Evolutionary conservation across 1,139 yeast species (phyloP).

Genomic region (Debaryomyces robertsiae): DNA sequence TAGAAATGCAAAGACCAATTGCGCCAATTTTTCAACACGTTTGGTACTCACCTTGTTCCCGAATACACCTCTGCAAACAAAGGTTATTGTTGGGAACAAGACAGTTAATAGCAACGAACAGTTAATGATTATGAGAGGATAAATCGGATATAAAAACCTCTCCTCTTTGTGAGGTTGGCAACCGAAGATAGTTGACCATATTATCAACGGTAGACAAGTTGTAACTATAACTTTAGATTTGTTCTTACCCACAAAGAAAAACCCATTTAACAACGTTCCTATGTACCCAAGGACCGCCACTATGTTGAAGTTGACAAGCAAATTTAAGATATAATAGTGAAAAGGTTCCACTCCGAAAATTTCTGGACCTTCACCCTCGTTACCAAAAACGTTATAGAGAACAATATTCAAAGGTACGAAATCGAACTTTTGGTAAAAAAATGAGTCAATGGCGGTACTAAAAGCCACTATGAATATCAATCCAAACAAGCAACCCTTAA

Average conservation of each 20-base stretch:
- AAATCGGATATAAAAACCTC: slow-evolving; percentile 83
- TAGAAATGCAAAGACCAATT: slow-evolving; percentile 15
- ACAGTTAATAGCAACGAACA: slow-evolving; percentile 58
- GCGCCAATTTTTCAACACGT: slow-evolving; percentile 8
- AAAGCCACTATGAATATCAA: slow-evolving; percentile 30
- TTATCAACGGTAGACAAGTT: slow-evolving; percentile 38
- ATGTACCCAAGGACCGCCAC: slow-evolving; percentile 48
- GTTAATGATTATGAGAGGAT: slow-evolving; percentile 64
- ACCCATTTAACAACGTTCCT: slow-evolving; percentile 34
- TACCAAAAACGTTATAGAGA: slow-evolving; percentile 76
- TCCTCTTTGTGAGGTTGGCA: slow-evolving; percentile 93
- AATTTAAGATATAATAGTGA: slow-evolving; percentile 67
- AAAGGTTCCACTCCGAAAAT: slow-evolving; percentile 91
- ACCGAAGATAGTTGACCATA: slow-evolving; percentile 72
- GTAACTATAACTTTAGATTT: slow-evolving; percentile 14
- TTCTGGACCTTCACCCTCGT: slow-evolving; percentile 80
- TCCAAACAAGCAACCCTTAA: slow-evolving; percentile 20
- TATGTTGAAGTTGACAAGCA: slow-evolving; percentile 72
- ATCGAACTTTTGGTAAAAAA: slow-evolving; percentile 61
- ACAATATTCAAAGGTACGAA: slow-evolving; percentile 85
- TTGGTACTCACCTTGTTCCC: slow-evolving; percentile 8
- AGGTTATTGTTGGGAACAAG: slow-evolving; percentile 18
- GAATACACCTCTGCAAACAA: slow-evolving; percentile 8
- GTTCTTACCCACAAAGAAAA: slow-evolving; percentile 18
- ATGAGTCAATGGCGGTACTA: slow-evolving; percentile 58